A percentile compares a stretch with the other conserved stretches of the same genome.
These are phyloP conservation scores for Gracilariopsis chorda DNA, from an alignment of 23 red algal genomes.

Conservation along the genomic window DNA sequence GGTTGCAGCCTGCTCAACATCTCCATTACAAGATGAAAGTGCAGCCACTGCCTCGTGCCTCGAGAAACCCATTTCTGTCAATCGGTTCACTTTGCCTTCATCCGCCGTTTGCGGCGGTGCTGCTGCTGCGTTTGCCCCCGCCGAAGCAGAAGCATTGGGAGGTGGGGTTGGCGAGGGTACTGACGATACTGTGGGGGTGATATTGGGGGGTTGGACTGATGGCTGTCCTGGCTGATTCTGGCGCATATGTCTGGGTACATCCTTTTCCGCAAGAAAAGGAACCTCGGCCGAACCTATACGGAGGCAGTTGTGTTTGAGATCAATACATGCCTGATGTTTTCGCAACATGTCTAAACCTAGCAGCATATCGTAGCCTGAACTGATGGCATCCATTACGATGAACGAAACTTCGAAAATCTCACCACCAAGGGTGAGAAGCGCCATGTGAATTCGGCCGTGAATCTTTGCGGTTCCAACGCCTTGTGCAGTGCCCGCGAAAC, in stretches of 20 bases:
- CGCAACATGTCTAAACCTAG: conserved; percentile 95
- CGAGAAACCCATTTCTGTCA: conserved; percentile 56
- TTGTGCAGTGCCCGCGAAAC: conserved; percentile 82
- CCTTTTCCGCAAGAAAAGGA: conserved; percentile 78
- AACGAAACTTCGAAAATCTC: conserved; percentile 79
- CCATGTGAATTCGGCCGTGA: conserved; percentile 84
- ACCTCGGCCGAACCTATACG: conserved; percentile 46
- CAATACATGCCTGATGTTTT: conserved; percentile 80
- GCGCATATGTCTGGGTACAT: conserved; percentile 65
- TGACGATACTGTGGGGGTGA: neutral
- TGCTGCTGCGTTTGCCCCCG: neutral
- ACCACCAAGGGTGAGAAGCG: conserved; percentile 60
- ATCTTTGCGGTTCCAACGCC: conserved; percentile 87
- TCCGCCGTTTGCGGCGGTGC: neutral
- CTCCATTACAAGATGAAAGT: conserved; percentile 45
- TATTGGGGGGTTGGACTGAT: neutral
- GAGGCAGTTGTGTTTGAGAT: conserved; percentile 71
- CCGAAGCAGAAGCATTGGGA: neutral
- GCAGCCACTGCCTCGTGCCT: conserved; percentile 29
- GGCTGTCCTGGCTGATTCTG: neutral
- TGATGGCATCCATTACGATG: conserved; percentile 82
- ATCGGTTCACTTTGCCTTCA: neutral
- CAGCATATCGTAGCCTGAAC: conserved; percentile 82
- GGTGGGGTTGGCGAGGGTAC: neutral
- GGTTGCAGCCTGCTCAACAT: conserved; percentile 59